Conservation (phyloP, 2,329 filamentous ascomycete genomes). For the Botryosphaeria dothidea region DNA sequence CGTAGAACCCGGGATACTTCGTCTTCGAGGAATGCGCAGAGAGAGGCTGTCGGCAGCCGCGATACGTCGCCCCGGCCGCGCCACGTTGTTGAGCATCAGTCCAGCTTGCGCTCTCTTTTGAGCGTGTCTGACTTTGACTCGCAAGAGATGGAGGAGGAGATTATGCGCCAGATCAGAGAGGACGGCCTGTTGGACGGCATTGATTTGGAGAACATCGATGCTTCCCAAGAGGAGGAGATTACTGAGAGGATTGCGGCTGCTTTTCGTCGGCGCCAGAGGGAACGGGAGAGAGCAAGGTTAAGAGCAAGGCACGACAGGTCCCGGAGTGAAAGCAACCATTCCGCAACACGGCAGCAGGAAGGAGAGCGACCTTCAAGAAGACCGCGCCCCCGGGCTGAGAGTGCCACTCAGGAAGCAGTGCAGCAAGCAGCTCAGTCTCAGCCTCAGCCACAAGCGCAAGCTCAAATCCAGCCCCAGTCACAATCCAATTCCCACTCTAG, state of each 20-base stretch:
- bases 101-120: slow-evolving; percentile 81
- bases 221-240: slow-evolving; percentile 82
- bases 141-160: slow-evolving; percentile 80
- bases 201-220: slow-evolving; percentile 83
- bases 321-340: slow-evolving; percentile 35
- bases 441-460: slow-evolving; percentile 1
- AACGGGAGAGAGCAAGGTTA: slow-evolving; percentile 46
- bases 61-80: slow-evolving; percentile 23
- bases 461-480: not conserved
- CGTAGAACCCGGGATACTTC: slow-evolving; percentile 16
- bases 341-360: slow-evolving; percentile 21
- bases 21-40: not conserved
- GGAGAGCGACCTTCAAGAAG: slow-evolving; percentile 34
- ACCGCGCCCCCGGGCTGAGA: slow-evolving; percentile 36
- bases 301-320: slow-evolving; percentile 40
- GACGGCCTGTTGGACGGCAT: slow-evolving; percentile 86
- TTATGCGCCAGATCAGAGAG: slow-evolving; percentile 83
- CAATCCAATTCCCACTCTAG: slow-evolving; percentile 22
- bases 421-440: not conserved
- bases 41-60: not conserved
- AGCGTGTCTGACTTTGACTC: slow-evolving; percentile 76
- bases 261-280: slow-evolving; percentile 74
- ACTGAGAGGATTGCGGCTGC: slow-evolving; percentile 89
- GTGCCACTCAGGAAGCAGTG: slow-evolving; percentile 28
- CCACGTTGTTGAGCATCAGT: slow-evolving; percentile 81